Conservation (phyloP, 2,329 filamentous ascomycete genomes). For the Fusarium clavum region DNA sequence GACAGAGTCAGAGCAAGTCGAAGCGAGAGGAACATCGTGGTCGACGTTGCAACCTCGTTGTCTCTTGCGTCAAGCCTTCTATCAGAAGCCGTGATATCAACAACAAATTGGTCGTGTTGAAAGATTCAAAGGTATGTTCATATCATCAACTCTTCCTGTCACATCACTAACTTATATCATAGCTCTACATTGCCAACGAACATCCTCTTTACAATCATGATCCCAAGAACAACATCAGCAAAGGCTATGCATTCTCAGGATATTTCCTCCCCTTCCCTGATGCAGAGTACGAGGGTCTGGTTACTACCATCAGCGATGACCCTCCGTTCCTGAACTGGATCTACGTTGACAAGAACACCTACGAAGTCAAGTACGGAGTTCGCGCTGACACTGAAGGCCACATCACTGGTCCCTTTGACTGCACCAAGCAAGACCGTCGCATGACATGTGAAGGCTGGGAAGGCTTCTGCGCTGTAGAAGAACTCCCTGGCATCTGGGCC, state of each 20-base stretch:
- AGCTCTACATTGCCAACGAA: slow-evolving; percentile 49
- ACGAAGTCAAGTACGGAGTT: slow-evolving; percentile 60
- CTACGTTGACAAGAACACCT: slow-evolving; percentile 59
- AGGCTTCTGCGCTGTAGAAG: slow-evolving; percentile 61
- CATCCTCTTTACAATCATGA: slow-evolving; percentile 44
- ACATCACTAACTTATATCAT: neutral
- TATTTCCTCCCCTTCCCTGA: slow-evolving; percentile 70
- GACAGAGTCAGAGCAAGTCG: slow-evolving; percentile 59
- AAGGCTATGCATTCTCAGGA: slow-evolving; percentile 65
- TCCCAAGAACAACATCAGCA: slow-evolving; percentile 57
- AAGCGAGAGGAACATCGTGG: slow-evolving; percentile 60
- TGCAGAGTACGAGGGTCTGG: slow-evolving; percentile 58
- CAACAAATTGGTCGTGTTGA: slow-evolving; percentile 58
- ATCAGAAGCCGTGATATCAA: slow-evolving; percentile 57
- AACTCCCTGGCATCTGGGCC: slow-evolving; percentile 56
- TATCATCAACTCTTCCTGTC: neutral
- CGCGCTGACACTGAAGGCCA: slow-evolving; percentile 57
- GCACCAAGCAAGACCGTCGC: slow-evolving; percentile 63
- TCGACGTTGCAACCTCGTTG: slow-evolving; percentile 60
- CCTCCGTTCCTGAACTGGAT: slow-evolving; percentile 65
- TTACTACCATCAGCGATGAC: slow-evolving; percentile 61
- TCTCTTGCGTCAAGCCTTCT: slow-evolving; percentile 61
- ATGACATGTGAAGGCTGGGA: slow-evolving; percentile 63
- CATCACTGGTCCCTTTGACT: slow-evolving; percentile 62
- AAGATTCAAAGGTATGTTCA: slow-evolving; percentile 53